Evolutionary conservation across 306 rosid species (phyloP).

Genomic region (Rubus parviflorus): DNA sequence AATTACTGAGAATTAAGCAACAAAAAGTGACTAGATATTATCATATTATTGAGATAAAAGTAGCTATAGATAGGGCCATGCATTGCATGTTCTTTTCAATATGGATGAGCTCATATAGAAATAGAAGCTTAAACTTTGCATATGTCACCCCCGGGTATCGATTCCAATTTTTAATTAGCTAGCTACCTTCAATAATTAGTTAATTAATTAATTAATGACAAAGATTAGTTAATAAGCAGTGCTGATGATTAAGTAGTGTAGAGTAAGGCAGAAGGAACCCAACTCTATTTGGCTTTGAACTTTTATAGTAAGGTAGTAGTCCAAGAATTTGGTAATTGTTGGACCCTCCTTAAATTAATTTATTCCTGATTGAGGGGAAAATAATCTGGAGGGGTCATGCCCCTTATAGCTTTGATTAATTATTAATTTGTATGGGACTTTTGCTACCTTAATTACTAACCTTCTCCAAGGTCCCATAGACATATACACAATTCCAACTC

Average conservation of each 20-base stretch:
- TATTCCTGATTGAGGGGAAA: neutral
- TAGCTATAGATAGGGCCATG: neutral
- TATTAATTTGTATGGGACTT: neutral
- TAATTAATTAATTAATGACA: neutral
- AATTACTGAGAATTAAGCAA: conserved; percentile 10
- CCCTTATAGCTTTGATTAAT: neutral
- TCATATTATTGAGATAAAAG: neutral
- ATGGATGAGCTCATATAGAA: conserved; percentile 29
- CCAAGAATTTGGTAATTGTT: conserved; percentile 8
- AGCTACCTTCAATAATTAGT: neutral
- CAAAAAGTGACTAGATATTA: neutral
- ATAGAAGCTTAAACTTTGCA: neutral
- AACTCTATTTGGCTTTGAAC: neutral
- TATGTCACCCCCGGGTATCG: neutral
- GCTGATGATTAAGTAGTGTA: neutral
- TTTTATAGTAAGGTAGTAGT: conserved; percentile 1
- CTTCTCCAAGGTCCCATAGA: neutral
- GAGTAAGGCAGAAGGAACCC: neutral
- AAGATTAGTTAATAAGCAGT: neutral
- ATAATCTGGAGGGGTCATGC: conserved; percentile 1
- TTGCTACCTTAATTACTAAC: neutral
- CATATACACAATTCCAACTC: no score
- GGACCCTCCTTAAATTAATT: neutral
- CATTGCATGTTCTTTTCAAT: conserved; percentile 7
- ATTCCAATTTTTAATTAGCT: neutral